These are phyloP conservation scores for Cenchrus purpureus DNA, from an alignment of 176 grass and related monocot species.

Conservation along the genomic window DNA sequence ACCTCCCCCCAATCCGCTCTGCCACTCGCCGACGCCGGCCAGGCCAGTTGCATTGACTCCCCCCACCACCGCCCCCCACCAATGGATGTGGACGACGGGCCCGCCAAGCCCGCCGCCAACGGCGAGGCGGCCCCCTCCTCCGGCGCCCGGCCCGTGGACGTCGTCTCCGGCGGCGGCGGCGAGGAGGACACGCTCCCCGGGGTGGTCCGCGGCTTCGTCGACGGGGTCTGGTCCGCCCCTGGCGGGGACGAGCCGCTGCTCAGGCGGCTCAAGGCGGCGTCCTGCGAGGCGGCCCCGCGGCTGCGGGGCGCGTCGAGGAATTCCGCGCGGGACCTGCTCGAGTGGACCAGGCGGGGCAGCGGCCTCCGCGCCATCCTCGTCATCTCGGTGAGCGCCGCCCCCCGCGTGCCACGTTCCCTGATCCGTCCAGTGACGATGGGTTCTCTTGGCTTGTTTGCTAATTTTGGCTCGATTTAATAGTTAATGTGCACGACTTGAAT, in stretches of 20 bases:
- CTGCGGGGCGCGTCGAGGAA: slow-evolving; percentile 70
- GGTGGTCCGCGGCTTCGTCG: slow-evolving; percentile 71
- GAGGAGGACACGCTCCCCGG: slow-evolving; percentile 51
- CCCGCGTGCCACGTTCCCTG: not conserved
- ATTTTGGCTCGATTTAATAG: not conserved
- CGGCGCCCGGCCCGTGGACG: slow-evolving; percentile 25
- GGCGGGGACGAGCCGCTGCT: slow-evolving; percentile 53
- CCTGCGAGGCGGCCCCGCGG: slow-evolving; percentile 55
- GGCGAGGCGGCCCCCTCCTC: slow-evolving; percentile 17
- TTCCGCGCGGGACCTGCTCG: slow-evolving; percentile 63
- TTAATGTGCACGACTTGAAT: not conserved
- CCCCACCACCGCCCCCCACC: not conserved
- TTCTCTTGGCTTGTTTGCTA: not conserved
- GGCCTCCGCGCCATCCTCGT: slow-evolving; percentile 81
- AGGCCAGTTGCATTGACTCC: not conserved
- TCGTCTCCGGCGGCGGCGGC: not conserved
- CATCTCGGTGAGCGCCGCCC: slow-evolving; percentile 64
- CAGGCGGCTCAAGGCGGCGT: slow-evolving; percentile 50
- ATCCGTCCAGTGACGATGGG: not conserved
- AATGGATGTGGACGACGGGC: slow-evolving; percentile 37
- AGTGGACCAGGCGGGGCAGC: slow-evolving; percentile 77
- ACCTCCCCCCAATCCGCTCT: not conserved
- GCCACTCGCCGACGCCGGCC: slow-evolving; percentile 3
- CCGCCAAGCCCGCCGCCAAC: slow-evolving; percentile 23
- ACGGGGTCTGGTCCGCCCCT: slow-evolving; percentile 33